phyloP scores from a whole-genome alignment of 2,329 filamentous ascomycete genomes.

The Calonectria hongkongensis region DNA sequence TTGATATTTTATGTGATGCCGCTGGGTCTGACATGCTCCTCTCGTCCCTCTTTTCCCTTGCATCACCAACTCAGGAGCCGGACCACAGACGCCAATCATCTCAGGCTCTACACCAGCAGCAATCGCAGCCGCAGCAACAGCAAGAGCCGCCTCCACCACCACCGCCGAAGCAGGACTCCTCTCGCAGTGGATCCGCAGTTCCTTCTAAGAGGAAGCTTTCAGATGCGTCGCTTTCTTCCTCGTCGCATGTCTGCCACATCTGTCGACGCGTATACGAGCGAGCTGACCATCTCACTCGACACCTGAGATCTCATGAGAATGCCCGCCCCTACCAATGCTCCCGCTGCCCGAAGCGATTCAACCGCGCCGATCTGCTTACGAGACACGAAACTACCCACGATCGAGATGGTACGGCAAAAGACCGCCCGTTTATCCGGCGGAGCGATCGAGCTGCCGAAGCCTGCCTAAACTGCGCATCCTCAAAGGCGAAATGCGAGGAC shows the following conservation, averaged over 20 bases:
- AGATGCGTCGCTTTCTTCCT: slow-evolving; percentile 51
- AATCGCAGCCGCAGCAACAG: slow-evolving; percentile 44
- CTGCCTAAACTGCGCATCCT: slow-evolving; percentile 54
- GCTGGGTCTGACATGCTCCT: slow-evolving; percentile 54
- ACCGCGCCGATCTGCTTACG: slow-evolving; percentile 53
- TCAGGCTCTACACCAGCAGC: slow-evolving; percentile 36
- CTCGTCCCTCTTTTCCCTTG: slow-evolving; percentile 53
- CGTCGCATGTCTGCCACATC: slow-evolving; percentile 54
- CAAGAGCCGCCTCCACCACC: slow-evolving; percentile 43
- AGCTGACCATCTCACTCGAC: slow-evolving; percentile 53
- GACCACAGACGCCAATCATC: slow-evolving; percentile 30
- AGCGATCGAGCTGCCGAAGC: slow-evolving; percentile 54
- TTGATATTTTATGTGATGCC: slow-evolving; percentile 55
- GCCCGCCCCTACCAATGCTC: slow-evolving; percentile 54
- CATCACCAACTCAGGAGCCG: slow-evolving; percentile 47
- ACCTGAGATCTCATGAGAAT: slow-evolving; percentile 54
- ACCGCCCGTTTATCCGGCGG: slow-evolving; percentile 52
- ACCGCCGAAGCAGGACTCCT: slow-evolving; percentile 34
- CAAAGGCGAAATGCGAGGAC: slow-evolving; percentile 54
- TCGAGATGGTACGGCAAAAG: slow-evolving; percentile 53
- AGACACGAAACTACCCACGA: slow-evolving; percentile 55
- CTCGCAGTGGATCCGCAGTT: slow-evolving; percentile 43
- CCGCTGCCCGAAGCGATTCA: slow-evolving; percentile 54
- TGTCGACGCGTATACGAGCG: slow-evolving; percentile 54
- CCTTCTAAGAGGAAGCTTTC: slow-evolving; percentile 53